Base-by-base conservation (phyloP, 169 alveolate genomes). In the Perkinsus olseni region DNA sequence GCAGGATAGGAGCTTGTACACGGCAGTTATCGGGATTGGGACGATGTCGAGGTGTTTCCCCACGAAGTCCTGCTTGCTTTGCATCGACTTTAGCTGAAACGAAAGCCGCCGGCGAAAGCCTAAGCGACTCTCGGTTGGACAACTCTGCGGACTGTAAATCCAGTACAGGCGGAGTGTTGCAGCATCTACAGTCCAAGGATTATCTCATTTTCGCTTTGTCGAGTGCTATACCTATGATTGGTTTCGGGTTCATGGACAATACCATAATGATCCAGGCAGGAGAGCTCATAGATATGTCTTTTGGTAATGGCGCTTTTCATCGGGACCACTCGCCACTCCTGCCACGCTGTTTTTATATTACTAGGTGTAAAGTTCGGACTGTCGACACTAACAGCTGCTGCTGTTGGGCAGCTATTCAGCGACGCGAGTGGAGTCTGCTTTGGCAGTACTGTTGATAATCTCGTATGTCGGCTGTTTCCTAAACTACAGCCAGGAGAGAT, bases 211-310 rank as follows among this genome's bases (percentile, higher is more conserved):
- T 62, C 17, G 82, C 82, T 0, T 24, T 91, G 0, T 38, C 92
- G 21, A 38, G 92, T n/a, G 95, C 95, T 31, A 40, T 94, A 34
- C 95, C 95, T 21, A 94, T 94, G 95, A 90, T 94, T 3, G 95
- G 94, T 91, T 94, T 94, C 28, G 95, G 95, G 45, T 34, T 94
- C 91, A 94, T 94, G 95, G 95, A 94, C n/a, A 94, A 94, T 91
- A 82, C 93, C n/a, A 93, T 94, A 38, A 94, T 94, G 95, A 92
- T 94, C 10, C 94, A 94, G 34, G 92, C 93, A 20, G 95, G 95
- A 6, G 95, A 94, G 13, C 93, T 93, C 0, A 93, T n/a, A 4
- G 39, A 38, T 24, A 50, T 62, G 82, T 62, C 82, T 3, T 62
- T 62, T 24, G 82, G 82, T 62, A 62, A 24, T 24, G 17, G 50